A percentile compares a stretch with the other conserved stretches of the same genome.
Evolutionary conservation across 148 eudicot species (phyloP).

Genomic region (Rhododendron ferrugineum): DNA sequence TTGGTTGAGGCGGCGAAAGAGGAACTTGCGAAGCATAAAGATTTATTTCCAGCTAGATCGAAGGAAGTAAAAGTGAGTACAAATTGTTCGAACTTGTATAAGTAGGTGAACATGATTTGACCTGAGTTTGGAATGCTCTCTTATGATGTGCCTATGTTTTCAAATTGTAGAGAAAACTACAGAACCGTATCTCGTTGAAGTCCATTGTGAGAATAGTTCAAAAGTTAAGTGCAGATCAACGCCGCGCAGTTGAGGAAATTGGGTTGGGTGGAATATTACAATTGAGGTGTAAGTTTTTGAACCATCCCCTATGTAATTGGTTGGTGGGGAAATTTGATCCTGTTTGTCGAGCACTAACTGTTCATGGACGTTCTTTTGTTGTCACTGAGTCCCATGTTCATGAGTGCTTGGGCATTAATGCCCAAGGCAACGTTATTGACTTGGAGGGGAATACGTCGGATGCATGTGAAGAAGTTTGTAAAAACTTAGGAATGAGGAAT

Average conservation of each 20-base stretch:
- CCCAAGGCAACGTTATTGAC: neutral
- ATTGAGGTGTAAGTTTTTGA: neutral
- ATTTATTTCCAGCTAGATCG: too few relatives aligned
- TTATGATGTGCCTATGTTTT: too few relatives aligned
- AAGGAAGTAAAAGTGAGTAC: neutral
- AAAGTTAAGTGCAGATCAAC: neutral
- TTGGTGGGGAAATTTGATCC: neutral
- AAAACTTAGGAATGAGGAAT: neutral
- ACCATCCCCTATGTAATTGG: neutral
- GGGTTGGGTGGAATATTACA: neutral
- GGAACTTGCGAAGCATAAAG: neutral
- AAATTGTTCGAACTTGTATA: too few relatives aligned
- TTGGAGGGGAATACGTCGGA: too few relatives aligned
- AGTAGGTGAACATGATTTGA: too few relatives aligned
- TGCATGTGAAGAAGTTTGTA: too few relatives aligned
- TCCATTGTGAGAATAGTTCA: neutral
- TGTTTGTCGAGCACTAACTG: fast-evolving
- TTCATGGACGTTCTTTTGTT: neutral
- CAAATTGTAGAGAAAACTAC: neutral
- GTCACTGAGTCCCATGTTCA: neutral
- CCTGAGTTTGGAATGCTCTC: too few relatives aligned
- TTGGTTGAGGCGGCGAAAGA: neutral
- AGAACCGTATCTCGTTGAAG: neutral
- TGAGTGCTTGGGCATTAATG: neutral
- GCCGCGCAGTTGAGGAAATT: neutral